Evolutionary conservation across 352 stramenopile species (phyloP).

Genomic region (Phytophthora pistaciae): DNA sequence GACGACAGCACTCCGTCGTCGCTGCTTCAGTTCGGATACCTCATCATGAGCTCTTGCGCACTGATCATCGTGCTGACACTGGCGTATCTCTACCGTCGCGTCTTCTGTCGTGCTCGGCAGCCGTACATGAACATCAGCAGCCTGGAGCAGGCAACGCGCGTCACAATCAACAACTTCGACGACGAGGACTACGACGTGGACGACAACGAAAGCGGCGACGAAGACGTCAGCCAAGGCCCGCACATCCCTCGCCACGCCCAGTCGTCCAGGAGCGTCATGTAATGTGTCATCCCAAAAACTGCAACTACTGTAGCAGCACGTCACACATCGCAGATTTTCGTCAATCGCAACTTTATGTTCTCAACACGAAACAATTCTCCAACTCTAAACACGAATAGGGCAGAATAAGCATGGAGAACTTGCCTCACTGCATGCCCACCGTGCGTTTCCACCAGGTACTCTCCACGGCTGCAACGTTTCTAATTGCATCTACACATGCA

Average conservation of each 20-base stretch:
- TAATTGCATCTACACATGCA: not conserved
- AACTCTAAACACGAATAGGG: constrained; percentile 6
- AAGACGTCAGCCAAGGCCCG: constrained; percentile 13
- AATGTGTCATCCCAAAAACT: not conserved
- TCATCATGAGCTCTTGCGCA: constrained; percentile 69
- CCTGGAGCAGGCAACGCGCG: constrained; percentile 38
- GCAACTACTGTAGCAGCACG: not conserved
- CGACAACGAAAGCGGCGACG: constrained; percentile 49
- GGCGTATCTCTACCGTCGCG: constrained; percentile 73
- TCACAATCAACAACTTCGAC: constrained; percentile 30
- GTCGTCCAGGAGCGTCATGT: constrained; percentile 37
- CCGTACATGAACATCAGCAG: constrained; percentile 83
- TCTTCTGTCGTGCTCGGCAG: constrained; percentile 67
- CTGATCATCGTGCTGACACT: constrained; percentile 71
- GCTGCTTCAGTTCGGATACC: constrained; percentile 66
- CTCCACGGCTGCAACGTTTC: not conserved
- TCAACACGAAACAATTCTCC: not conserved
- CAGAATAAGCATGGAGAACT: constrained; percentile 46
- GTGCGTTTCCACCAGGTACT: constrained; percentile 76
- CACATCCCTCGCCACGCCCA: constrained; percentile 39
- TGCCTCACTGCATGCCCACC: constrained; percentile 68
- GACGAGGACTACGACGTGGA: constrained; percentile 43
- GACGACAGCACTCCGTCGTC: constrained; percentile 38
- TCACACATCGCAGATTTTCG: constrained; percentile 28
- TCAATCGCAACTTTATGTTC: constrained; percentile 19